phyloP scores from a whole-genome alignment of 2,329 filamentous ascomycete species.

The Pseudogymnoascus sp. region DNA sequence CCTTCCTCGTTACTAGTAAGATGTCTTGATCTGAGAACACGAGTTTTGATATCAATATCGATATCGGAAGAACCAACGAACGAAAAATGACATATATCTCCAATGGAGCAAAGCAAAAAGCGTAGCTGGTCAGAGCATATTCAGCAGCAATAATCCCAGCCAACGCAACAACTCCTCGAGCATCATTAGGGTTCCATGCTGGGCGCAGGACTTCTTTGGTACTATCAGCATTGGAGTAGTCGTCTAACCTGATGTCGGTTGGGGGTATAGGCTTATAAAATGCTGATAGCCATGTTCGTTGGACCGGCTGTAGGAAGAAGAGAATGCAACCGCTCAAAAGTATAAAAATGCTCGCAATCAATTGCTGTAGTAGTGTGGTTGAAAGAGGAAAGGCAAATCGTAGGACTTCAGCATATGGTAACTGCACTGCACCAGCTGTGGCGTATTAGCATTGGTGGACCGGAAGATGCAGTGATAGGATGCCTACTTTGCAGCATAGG shows the following conservation, averaged over 20 bases:
- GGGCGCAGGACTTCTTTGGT: neutral
- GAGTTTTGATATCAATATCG: neutral
- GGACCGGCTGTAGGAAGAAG: neutral
- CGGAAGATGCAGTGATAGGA: neutral
- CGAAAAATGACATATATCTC: conserved; percentile 1
- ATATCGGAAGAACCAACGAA: neutral
- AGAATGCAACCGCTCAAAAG: neutral
- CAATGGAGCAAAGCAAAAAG: neutral
- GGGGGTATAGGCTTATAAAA: neutral
- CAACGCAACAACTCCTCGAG: neutral
- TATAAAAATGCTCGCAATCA: neutral
- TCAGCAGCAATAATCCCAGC: neutral
- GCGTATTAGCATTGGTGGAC: neutral
- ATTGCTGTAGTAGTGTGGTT: neutral
- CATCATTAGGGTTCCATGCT: neutral
- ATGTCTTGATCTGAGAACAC: neutral
- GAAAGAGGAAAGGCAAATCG: conserved; percentile 3
- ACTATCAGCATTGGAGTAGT: neutral
- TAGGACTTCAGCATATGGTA: neutral
- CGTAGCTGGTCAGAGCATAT: conserved; percentile 1
- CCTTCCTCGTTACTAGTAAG: neutral
- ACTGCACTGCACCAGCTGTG: neutral
- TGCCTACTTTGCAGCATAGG: neutral
- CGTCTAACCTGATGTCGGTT: neutral
- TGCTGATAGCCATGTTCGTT: neutral